A percentile compares a stretch with the other conserved stretches of the same genome.
These are phyloP conservation scores for Andrographis paniculata DNA, from an alignment of 305 asterid genomes.

Conservation along the genomic window DNA sequence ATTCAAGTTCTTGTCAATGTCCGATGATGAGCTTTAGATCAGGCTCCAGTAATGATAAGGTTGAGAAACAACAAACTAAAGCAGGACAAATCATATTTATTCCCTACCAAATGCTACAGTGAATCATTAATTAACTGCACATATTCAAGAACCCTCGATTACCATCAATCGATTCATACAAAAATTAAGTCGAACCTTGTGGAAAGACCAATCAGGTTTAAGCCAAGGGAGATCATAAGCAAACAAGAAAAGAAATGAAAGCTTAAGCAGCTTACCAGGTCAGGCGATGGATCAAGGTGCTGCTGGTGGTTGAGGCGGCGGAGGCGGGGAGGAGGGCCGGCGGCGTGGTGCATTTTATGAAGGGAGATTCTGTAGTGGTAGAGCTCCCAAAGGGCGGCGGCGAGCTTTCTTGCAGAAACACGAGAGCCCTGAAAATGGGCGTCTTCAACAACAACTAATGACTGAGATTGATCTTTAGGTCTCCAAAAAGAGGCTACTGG, in stretches of 20 bases:
- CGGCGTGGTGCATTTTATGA: conserved; percentile 53
- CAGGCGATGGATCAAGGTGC: conserved; percentile 58
- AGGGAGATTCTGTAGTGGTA: conserved; percentile 46
- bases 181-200: too few species aligned
- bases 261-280: conserved; percentile 38
- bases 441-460: background rate
- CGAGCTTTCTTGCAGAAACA: conserved; percentile 84
- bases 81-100: too few species aligned
- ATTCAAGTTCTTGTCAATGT: too few species aligned
- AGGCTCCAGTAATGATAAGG: too few species aligned
- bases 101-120: too few species aligned
- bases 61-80: too few species aligned
- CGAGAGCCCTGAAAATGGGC: conserved; percentile 29
- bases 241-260: background rate
- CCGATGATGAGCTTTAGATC: too few species aligned
- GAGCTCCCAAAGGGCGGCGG: conserved; percentile 76
- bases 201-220: too few species aligned
- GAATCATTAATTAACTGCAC: too few species aligned
- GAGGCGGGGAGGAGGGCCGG: conserved; percentile 38
- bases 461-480: conserved; percentile 20
- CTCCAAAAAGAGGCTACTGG: conserved; percentile 70
- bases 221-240: background rate
- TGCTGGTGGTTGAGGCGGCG: conserved; percentile 54
- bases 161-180: too few species aligned
- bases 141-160: too few species aligned